phyloP scores from a whole-genome alignment of 2,329 filamentous ascomycete species.

The Epichloe gansuensis region DNA sequence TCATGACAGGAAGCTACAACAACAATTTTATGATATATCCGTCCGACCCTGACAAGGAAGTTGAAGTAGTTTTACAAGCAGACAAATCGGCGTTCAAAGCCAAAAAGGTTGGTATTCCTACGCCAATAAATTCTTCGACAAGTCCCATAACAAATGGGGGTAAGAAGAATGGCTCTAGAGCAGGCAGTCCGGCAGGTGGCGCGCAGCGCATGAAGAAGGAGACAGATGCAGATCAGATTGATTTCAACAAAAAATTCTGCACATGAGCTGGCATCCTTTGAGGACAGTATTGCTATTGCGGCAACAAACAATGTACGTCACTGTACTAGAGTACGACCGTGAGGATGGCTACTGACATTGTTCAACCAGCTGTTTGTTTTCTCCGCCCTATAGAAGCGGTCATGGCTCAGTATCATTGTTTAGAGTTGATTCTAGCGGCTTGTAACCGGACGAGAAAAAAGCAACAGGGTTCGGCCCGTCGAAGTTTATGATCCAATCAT shows the following conservation, averaged over 20 bases:
- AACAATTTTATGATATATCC: slow-evolving; percentile 99
- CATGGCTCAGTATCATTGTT: background rate
- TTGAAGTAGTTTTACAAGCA: slow-evolving; percentile 91
- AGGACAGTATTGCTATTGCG: slow-evolving; percentile 98
- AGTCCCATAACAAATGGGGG: slow-evolving; percentile 61
- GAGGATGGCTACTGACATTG: slow-evolving; percentile 10
- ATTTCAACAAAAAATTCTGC: slow-evolving; percentile 99
- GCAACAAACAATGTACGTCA: slow-evolving; percentile 93
- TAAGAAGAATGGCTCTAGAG: slow-evolving; percentile 82
- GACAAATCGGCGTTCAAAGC: slow-evolving; percentile 99
- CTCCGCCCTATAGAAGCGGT: slow-evolving; percentile 49
- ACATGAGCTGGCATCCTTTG: slow-evolving; percentile 99
- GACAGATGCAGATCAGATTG: slow-evolving; percentile 97
- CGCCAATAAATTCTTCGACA: slow-evolving; percentile 77
- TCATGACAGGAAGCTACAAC: slow-evolving; percentile 99
- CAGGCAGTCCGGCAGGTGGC: slow-evolving; percentile 71
- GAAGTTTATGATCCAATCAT: background rate
- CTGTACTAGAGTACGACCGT: background rate
- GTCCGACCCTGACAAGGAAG: slow-evolving; percentile 88
- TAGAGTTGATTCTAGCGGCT: background rate
- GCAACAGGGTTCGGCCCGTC: background rate
- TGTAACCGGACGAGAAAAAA: background rate
- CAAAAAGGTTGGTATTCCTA: slow-evolving; percentile 97
- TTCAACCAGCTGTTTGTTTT: slow-evolving; percentile 58
- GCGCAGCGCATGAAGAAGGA: slow-evolving; percentile 93